phyloP scores from a whole-genome alignment of 345 rosid species.

The Eucalyptus pauciflora region DNA sequence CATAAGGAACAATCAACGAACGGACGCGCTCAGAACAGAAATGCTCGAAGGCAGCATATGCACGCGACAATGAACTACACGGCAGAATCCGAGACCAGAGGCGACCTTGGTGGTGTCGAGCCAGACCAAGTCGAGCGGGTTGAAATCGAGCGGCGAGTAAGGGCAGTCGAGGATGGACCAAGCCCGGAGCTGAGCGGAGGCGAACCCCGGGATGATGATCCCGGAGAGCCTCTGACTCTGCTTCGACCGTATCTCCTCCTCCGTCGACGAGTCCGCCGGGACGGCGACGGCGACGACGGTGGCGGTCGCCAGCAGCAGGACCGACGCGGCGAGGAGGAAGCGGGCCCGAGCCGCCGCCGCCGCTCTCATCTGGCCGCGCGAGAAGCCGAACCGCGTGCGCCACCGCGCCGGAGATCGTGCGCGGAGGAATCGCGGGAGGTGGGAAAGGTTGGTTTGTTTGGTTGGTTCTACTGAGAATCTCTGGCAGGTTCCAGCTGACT shows the following conservation, averaged over 20 bases:
- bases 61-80: background rate
- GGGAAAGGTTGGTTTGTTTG: background rate
- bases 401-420: background rate
- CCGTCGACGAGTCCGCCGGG: background rate
- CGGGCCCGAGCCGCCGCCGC: background rate
- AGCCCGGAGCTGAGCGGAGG: constrained; percentile 94
- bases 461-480: background rate
- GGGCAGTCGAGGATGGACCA: constrained; percentile 99
- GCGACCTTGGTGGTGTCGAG: constrained; percentile 83
- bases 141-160: constrained; percentile 90
- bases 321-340: background rate
- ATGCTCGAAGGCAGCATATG: background rate
- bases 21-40: background rate
- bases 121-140: constrained; percentile 98
- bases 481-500: background rate
- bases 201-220: constrained; percentile 94
- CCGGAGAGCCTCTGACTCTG: constrained; percentile 50
- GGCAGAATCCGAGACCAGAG: background rate
- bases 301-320: background rate
- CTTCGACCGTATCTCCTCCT: background rate
- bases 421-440: background rate
- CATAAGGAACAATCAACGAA: background rate
- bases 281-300: background rate
- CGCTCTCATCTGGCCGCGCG: background rate
- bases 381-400: background rate